Conservation (phyloP, 805 yeast species). For the Candida tallmaniae region DNA sequence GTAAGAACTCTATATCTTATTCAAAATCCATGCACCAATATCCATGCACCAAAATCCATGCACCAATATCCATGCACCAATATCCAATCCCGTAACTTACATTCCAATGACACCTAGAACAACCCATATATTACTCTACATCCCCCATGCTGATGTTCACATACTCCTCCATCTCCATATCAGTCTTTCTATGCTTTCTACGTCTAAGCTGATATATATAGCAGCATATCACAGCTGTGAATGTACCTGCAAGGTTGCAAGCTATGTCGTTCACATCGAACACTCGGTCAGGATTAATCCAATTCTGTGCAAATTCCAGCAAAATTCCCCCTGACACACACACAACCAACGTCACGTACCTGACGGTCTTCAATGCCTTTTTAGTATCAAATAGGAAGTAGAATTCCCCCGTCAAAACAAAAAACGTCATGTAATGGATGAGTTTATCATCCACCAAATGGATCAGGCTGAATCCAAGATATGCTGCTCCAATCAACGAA, state of each 20-base stretch:
- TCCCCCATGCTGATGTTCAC: conserved; percentile 11
- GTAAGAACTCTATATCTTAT: no score
- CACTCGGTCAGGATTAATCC: conserved; percentile 40
- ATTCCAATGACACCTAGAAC: no score
- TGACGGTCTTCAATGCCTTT: conserved; percentile 22
- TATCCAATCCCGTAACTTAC: no score
- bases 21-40: no score
- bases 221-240: conserved; percentile 17
- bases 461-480: conserved; percentile 49
- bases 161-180: conserved; percentile 1
- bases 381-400: conserved; percentile 38
- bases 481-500: conserved; percentile 25
- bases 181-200: not conserved
- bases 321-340: conserved; percentile 47
- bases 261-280: conserved; percentile 49
- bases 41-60: no score
- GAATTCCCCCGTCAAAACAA: conserved; percentile 45
- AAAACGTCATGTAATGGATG: conserved; percentile 46
- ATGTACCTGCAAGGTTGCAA: conserved; percentile 29
- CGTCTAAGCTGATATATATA: not conserved
- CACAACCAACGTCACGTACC: conserved; percentile 32
- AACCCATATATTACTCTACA: no score
- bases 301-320: conserved; percentile 49
- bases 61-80: no score
- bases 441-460: conserved; percentile 47